Percentiles rank a stretch among this genome's conserved stretches.
These are phyloP conservation scores for Trametes cubensis DNA, from an alignment of 768 basidiomycete species.

Conservation along the genomic window DNA sequence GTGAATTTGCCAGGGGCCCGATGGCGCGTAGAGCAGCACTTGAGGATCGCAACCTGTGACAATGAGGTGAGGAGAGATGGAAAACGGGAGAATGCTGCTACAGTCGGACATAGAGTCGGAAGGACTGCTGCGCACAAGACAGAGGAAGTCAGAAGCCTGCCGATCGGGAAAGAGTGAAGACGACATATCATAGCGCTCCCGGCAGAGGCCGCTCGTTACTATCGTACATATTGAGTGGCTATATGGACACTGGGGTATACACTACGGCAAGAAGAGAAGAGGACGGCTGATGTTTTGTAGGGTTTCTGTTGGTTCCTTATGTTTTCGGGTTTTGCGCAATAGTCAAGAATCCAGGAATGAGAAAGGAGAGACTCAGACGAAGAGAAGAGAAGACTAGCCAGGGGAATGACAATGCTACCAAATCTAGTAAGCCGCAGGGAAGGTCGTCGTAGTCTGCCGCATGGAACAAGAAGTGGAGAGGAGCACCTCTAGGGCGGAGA, in stretches of 20 bases:
- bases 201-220: not conserved
- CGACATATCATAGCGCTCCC: too few relatives aligned
- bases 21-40: not conserved
- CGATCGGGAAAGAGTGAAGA: too few relatives aligned
- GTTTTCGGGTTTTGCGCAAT: not conserved
- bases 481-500: not conserved
- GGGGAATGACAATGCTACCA: not conserved
- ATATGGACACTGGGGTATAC: too few relatives aligned
- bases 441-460: conserved; percentile 1
- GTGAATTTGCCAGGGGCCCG: too few relatives aligned
- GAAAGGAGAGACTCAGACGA: not conserved
- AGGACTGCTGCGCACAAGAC: too few relatives aligned
- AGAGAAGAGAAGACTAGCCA: not conserved
- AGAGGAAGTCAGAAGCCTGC: too few relatives aligned
- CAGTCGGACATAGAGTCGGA: too few relatives aligned
- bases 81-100: too few relatives aligned
- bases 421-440: not conserved
- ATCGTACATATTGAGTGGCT: not conserved
- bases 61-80: not conserved
- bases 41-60: not conserved
- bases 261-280: not conserved
- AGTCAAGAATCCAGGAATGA: too few relatives aligned
- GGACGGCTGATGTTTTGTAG: not conserved
- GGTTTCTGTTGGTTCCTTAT: not conserved
- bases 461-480: conserved; percentile 1